Evolutionary conservation across 2,329 filamentous ascomycete species (phyloP), one percentile per base, ranked within the genome.

Genomic region (Colletotrichum tofieldiae): DNA sequence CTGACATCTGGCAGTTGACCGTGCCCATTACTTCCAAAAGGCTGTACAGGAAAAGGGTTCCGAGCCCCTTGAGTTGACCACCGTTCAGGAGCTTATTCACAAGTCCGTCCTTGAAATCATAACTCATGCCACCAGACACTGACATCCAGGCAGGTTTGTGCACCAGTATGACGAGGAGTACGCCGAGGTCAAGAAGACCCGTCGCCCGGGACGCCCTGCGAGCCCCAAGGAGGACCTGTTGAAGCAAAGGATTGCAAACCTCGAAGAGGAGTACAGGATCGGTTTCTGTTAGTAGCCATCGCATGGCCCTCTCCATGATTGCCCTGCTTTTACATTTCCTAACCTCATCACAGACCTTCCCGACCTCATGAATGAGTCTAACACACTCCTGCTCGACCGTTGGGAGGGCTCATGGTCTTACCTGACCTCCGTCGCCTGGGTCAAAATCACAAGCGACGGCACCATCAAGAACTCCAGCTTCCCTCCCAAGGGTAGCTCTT

Each of bases 381-480:
- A 92, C 75, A 83, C 93, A 63, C 82, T 87, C 69, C 87, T 89
- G 75, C 82, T 98, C 51, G 88, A 90, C 74, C 86, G 87, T 29
- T 98, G 95, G 94, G 93, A 94, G 75, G 93, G 93, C 5, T 89
- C 93, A 35, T 98, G 96, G 96, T 88, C 93, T 11, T 92, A 93
- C 77, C 87, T 98, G 74, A 90, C 91, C 43, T 92, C 89, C 11
- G 81, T 98, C 75, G 90, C 91, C 72, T 98, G 95, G 87, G 87
- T 94, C 73, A 91, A 94, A 73, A 85, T 98, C 67, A 88, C 89
- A 5, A 90, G 87, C 68, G 86, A 88, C 39, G 94, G 94, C 5
- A 84, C 81, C 16, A 87, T 91, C 74, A 89, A 91, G 77, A 84
- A 90, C n/a, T 93, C 93, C 32, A 92, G 87, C 73, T 98, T 98